Evolutionary conservation across 2,329 filamentous ascomycete species (phyloP).

Genomic region (Penicillium sp.): DNA sequence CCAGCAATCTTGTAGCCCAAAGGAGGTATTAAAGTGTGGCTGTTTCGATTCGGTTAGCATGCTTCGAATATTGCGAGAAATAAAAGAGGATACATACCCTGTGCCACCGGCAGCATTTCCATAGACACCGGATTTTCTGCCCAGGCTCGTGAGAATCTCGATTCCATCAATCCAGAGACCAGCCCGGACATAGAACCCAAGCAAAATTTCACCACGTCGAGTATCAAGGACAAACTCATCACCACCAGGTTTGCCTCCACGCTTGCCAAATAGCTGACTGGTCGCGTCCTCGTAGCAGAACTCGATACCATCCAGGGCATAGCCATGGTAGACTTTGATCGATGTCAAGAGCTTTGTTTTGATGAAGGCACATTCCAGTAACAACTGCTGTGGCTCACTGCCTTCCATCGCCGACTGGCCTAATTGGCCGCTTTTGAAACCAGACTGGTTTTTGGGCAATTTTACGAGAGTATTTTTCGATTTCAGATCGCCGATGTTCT

Average conservation of each 20-base stretch:
- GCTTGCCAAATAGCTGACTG: slow-evolving; percentile 81
- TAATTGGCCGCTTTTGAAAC: slow-evolving; percentile 71
- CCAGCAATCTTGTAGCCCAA: slow-evolving; percentile 86
- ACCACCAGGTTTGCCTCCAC: slow-evolving; percentile 66
- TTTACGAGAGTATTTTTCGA: slow-evolving; percentile 72
- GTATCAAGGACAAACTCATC: slow-evolving; percentile 78
- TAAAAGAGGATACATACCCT: slow-evolving; percentile 59
- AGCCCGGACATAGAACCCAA: slow-evolving; percentile 79
- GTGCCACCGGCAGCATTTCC: slow-evolving; percentile 78
- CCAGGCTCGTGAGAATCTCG: slow-evolving; percentile 83
- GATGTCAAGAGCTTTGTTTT: slow-evolving; percentile 71
- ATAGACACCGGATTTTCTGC: slow-evolving; percentile 80
- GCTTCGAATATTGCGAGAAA: not conserved
- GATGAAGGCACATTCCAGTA: slow-evolving; percentile 67
- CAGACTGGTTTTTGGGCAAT: slow-evolving; percentile 69
- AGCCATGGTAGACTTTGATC: slow-evolving; percentile 73
- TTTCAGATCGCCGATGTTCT: slow-evolving; percentile 69
- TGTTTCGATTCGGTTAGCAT: slow-evolving; percentile 38
- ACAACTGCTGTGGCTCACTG: slow-evolving; percentile 66
- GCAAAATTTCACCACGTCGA: slow-evolving; percentile 77
- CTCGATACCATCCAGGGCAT: slow-evolving; percentile 78
- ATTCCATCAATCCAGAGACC: slow-evolving; percentile 82
- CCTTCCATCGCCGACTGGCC: slow-evolving; percentile 70
- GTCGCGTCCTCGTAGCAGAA: slow-evolving; percentile 89
- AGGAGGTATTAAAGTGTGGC: slow-evolving; percentile 84